Percentiles rank a stretch among this genome's conserved stretches.
phyloP scores from a whole-genome alignment of 805 yeast species.

The Lachancea sp. region DNA sequence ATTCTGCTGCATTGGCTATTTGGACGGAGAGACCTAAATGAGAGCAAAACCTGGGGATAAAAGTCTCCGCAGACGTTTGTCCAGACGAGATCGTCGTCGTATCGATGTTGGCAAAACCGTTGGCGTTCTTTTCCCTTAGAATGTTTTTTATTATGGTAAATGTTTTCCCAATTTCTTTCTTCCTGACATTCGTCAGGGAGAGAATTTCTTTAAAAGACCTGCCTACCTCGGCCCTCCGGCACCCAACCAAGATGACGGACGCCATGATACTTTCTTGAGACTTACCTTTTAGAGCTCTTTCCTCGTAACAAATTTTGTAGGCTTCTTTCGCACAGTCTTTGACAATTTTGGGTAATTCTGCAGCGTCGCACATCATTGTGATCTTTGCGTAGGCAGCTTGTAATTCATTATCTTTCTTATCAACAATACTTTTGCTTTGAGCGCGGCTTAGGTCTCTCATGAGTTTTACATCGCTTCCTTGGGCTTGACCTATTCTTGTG shows the following conservation, averaged over 20 bases:
- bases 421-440: conserved; percentile 78
- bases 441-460: conserved; percentile 91
- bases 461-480: conserved; percentile 76
- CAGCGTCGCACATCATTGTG: conserved; percentile 95
- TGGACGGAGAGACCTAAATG: conserved; percentile 81
- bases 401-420: conserved; percentile 79
- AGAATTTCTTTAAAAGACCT: conserved; percentile 94
- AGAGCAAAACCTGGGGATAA: conserved; percentile 93
- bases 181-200: conserved; percentile 88
- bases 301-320: conserved; percentile 84
- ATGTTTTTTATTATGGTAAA: conserved; percentile 77
- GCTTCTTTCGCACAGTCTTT: conserved; percentile 98
- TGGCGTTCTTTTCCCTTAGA: conserved; percentile 40
- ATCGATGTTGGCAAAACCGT: conserved; percentile 35
- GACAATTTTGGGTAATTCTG: conserved; percentile 87
- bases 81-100: conserved; percentile 54
- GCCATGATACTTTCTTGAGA: conserved; percentile 94
- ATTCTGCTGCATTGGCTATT: conserved; percentile 87
- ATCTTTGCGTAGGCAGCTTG: conserved; percentile 86
- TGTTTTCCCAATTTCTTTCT: conserved; percentile 89
- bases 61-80: conserved; percentile 88
- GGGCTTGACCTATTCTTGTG: conserved; percentile 83
- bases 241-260: conserved; percentile 89
- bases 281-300: conserved; percentile 77
- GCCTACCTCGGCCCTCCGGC: conserved; percentile 88